Conservation (phyloP, 1,139 yeast species). For the Diutina catenulata region DNA sequence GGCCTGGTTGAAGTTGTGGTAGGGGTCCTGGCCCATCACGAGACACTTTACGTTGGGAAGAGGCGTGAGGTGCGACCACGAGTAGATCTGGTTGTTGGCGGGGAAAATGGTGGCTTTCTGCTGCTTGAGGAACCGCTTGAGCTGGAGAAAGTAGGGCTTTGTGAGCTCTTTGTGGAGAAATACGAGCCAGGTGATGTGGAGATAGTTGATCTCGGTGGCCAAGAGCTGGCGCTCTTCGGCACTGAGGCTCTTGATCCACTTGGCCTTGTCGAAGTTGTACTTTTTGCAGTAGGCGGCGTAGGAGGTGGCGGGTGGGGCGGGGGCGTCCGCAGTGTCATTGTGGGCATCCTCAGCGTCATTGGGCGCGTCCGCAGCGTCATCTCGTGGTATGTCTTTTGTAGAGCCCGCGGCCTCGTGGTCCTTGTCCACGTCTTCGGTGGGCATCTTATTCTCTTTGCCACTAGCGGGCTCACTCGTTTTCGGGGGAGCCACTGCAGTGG, state of each 20-base stretch:
- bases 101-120: slow-evolving; percentile 56
- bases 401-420: no score
- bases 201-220: slow-evolving; percentile 44
- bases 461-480: no score
- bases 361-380: no score
- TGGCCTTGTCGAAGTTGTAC: slow-evolving; percentile 32
- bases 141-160: slow-evolving; percentile 71
- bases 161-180: slow-evolving; percentile 60
- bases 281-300: slow-evolving; percentile 11
- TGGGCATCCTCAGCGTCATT: no score
- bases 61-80: slow-evolving; percentile 89
- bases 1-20: slow-evolving; percentile 86
- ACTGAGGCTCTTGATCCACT: slow-evolving; percentile 45
- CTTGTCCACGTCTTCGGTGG: no score
- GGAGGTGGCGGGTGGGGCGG: no score
- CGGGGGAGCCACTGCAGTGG: no score
- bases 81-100: slow-evolving; percentile 63
- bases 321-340: no score
- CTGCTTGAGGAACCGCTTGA: slow-evolving; percentile 45
- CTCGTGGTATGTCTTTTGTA: no score
- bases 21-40: slow-evolving; percentile 93
- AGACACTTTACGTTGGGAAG: slow-evolving; percentile 63
- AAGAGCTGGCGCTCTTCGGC: slow-evolving; percentile 44
- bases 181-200: slow-evolving; percentile 73
- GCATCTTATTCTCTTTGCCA: no score